Evolutionary conservation across 805 yeast genomes (phyloP).

Genomic region (Saccharomyces mikatae): DNA sequence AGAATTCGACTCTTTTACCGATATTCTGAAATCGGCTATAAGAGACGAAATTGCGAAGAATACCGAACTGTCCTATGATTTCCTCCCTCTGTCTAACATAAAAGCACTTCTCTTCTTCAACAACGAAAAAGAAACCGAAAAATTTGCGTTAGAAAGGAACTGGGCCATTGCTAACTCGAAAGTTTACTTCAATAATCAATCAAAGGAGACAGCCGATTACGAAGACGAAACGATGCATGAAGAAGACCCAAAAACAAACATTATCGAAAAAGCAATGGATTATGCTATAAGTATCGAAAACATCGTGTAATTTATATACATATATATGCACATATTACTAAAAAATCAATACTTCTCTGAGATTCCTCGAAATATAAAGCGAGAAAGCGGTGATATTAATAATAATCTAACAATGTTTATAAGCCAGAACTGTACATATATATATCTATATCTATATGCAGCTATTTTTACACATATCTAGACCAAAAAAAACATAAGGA

Average conservation of each 20-base stretch:
- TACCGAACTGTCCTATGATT: conserved; percentile 67
- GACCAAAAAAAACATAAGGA: neutral
- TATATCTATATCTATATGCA: neutral
- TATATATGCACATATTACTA: neutral
- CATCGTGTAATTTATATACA: conserved; percentile 46
- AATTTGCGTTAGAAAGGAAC: conserved; percentile 44
- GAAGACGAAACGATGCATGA: conserved; percentile 28
- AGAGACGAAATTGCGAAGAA: conserved; percentile 81
- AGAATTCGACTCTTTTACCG: conserved; percentile 74
- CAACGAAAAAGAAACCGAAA: conserved; percentile 45
- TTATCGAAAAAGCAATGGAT: conserved; percentile 62
- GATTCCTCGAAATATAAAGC: neutral
- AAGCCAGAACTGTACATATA: neutral
- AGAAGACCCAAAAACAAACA: conserved; percentile 15
- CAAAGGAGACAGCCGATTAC: conserved; percentile 30
- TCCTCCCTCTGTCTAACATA: conserved; percentile 74
- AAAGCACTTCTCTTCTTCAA: conserved; percentile 68
- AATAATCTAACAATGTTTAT: neutral
- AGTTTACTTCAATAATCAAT: conserved; percentile 38
- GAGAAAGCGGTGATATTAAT: neutral
- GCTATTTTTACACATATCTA: neutral
- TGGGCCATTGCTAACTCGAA: conserved; percentile 53
- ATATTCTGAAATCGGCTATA: conserved; percentile 66
- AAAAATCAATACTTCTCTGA: neutral
- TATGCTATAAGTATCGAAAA: conserved; percentile 91